Percentiles rank a stretch among this genome's conserved stretches.
These are phyloP conservation scores for Teratosphaeria gauchensis DNA, from an alignment of 2,329 filamentous ascomycete species.

Conservation along the genomic window DNA sequence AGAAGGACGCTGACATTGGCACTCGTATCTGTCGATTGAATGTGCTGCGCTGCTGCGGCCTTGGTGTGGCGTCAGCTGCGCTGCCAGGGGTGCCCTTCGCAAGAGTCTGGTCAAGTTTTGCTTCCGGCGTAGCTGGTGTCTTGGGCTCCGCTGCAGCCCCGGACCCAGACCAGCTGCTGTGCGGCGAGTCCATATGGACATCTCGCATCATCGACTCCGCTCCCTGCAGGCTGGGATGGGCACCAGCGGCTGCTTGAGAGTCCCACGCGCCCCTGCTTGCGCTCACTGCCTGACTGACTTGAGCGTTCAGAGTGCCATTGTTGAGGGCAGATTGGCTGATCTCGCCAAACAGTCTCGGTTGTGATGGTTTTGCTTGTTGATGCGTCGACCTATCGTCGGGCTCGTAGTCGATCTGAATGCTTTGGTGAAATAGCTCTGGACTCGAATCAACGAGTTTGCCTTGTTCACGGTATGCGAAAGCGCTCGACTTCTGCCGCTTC, in stretches of 20 bases:
- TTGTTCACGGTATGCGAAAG: conserved; percentile 25
- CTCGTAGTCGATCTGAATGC: conserved; percentile 21
- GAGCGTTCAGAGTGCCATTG: conserved; percentile 21
- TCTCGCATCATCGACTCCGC: conserved; percentile 40
- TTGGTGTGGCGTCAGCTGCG: conserved; percentile 17
- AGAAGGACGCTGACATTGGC: conserved; percentile 35
- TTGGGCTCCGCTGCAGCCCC: conserved; percentile 22
- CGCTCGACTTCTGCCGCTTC: conserved; percentile 36
- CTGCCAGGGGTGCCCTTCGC: not conserved
- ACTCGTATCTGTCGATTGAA: conserved; percentile 37
- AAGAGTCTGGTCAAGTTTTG: not conserved
- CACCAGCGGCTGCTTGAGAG: conserved; percentile 2
- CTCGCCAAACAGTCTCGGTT: conserved; percentile 48
- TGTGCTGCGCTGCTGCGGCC: conserved; percentile 10
- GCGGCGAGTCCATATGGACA: conserved; percentile 38
- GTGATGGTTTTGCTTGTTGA: conserved; percentile 4
- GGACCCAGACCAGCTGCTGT: conserved; percentile 22
- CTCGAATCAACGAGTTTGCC: conserved; percentile 28
- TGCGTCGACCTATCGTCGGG: not conserved
- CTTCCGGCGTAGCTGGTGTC: conserved; percentile 12
- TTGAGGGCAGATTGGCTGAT: conserved; percentile 46
- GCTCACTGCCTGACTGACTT: not conserved
- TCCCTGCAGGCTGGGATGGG: conserved; percentile 34
- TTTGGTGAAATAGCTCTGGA: conserved; percentile 27
- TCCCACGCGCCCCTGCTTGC: not conserved